Evolutionary conservation across 306 rosid genomes (phyloP).

Genomic region (Urtica urens): DNA sequence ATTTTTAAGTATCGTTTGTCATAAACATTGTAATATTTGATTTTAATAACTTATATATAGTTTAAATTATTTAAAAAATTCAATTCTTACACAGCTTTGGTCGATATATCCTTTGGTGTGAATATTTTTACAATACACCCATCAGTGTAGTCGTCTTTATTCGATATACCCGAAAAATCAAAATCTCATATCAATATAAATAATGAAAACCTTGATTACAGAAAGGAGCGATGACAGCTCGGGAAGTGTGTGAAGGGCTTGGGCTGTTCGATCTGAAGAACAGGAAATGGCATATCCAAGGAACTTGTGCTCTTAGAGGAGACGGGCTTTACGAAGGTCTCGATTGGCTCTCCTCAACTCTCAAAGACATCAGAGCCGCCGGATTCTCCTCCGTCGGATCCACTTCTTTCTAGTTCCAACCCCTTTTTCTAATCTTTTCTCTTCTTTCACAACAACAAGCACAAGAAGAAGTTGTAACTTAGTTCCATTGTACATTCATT

Average conservation of each 20-base stretch:
- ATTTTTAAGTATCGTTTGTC: no score
- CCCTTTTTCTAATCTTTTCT: constrained; percentile 1
- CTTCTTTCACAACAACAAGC: neutral
- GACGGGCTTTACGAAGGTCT: constrained; percentile 96
- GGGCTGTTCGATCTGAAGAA: constrained; percentile 83
- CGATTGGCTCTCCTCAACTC: constrained; percentile 88
- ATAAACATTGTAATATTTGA: no score
- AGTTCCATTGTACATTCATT: no score
- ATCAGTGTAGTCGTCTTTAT: no score
- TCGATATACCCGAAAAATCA: no score
- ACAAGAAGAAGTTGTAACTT: no score
- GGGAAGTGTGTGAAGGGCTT: constrained; percentile 92
- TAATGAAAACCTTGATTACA: constrained; percentile 11
- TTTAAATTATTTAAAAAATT: no score
- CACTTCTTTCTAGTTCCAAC: constrained; percentile 51
- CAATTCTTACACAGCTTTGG: no score
- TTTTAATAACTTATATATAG: no score
- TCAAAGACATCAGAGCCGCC: constrained; percentile 76
- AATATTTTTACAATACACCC: no score
- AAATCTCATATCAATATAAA: neutral
- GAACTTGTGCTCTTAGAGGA: constrained; percentile 77
- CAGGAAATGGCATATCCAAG: constrained; percentile 98
- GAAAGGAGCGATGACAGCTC: constrained; percentile 92
- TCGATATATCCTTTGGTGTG: no score
- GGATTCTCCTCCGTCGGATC: constrained; percentile 72